Evolutionary conservation across 495 filamentous ascomycete genomes (phyloP), one percentile per base, ranked within the genome.

Genomic region (Hypoxylon rickii): DNA sequence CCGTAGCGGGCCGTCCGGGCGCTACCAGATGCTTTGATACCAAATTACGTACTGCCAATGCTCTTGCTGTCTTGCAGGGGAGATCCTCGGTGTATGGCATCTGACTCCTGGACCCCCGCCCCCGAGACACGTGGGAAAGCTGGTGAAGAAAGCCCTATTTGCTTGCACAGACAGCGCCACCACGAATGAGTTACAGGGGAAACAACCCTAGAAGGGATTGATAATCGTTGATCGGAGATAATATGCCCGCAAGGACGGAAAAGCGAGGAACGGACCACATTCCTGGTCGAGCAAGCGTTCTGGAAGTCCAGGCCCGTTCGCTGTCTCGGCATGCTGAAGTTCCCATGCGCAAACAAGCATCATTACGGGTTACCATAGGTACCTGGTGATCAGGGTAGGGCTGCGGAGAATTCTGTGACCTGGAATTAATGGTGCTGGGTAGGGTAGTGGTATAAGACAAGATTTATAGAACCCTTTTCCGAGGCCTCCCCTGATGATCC

Each of bases 401-500:
- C 45, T 49, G 16, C 29, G 13, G n/a, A n/a, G n/a, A n/a, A n/a
- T n/a, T n/a, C n/a, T n/a, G n/a, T n/a, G n/a, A n/a, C n/a, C n/a
- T n/a, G n/a, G n/a, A n/a, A n/a, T n/a, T n/a, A n/a, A n/a, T n/a
- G n/a, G n/a, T n/a, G n/a, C n/a, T n/a, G n/a, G n/a, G n/a, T n/a
- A n/a, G n/a, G n/a, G n/a, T n/a, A n/a, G n/a, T n/a, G n/a, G n/a
- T 38, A 48, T 48, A 48, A 26, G 19, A 48, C 15, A 21, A 16
- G 45, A 5, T 12, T 48, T 48, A 43, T 44, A 17, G 42, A 43
- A n/a, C n/a, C n/a, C n/a, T n/a, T n/a, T n/a, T n/a, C n/a, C n/a
- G n/a, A n/a, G n/a, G n/a, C n/a, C n/a, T n/a, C 7, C 39, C 22
- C n/a, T 10, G 15, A 18, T 17, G 34, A 38, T 38, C 34, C 16